Percentiles rank a stretch among this genome's conserved stretches.
These are phyloP conservation scores for Biscogniauxia marginata DNA, from an alignment of 2,329 filamentous ascomycete genomes.

Conservation along the genomic window DNA sequence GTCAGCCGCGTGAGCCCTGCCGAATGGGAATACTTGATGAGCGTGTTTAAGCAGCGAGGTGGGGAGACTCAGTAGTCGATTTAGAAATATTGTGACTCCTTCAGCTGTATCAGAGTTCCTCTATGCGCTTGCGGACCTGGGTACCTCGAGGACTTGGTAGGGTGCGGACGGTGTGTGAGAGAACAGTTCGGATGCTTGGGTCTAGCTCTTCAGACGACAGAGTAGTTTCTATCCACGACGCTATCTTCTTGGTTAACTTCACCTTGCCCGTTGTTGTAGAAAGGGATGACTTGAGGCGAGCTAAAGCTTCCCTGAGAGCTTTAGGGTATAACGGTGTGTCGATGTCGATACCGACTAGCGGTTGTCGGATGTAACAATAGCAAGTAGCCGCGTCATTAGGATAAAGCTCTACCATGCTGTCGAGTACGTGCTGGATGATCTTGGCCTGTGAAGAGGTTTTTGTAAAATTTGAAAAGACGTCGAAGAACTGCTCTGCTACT, in stretches of 20 bases:
- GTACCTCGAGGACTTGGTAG: conserved; percentile 25
- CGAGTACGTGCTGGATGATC: conserved; percentile 73
- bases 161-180: conserved; percentile 48
- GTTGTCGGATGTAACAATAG: conserved; percentile 69
- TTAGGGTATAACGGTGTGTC: conserved; percentile 70
- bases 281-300: conserved; percentile 54
- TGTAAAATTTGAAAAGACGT: conserved; percentile 71
- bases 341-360: conserved; percentile 63
- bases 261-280: conserved; percentile 45
- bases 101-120: neutral
- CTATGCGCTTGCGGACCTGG: neutral
- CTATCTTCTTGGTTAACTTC: conserved; percentile 48
- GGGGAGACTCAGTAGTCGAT: conserved; percentile 21
- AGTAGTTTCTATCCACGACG: conserved; percentile 54
- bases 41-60: conserved; percentile 43
- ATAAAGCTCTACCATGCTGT: conserved; percentile 57
- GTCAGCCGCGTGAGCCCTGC: conserved; percentile 65
- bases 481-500: conserved; percentile 75
- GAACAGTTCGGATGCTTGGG: conserved; percentile 52
- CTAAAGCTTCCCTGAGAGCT: conserved; percentile 65
- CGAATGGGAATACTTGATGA: conserved; percentile 66
- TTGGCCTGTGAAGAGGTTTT: conserved; percentile 61
- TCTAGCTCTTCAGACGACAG: conserved; percentile 52
- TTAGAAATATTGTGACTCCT: neutral
- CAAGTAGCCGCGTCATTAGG: conserved; percentile 62